These are phyloP conservation scores for Sporothrix mexicana DNA, from an alignment of 2,329 filamentous ascomycete genomes.

Conservation along the genomic window DNA sequence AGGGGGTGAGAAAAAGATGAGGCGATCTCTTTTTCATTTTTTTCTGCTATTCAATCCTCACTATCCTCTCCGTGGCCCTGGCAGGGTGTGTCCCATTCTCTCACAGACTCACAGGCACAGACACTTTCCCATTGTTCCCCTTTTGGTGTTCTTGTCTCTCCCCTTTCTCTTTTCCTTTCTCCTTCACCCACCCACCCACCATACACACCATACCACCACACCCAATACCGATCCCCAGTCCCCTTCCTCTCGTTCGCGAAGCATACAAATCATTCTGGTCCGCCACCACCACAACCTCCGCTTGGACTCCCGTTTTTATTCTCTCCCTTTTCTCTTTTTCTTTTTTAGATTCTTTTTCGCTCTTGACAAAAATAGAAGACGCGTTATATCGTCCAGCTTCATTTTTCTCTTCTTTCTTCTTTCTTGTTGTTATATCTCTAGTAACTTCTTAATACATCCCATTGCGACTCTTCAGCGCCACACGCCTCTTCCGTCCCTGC, in stretches of 20 bases:
- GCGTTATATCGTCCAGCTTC: neutral
- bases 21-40: slow-evolving; percentile 23
- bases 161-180: neutral
- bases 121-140: slow-evolving; percentile 23
- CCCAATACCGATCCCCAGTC: neutral
- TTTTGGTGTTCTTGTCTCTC: neutral
- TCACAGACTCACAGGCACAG: slow-evolving; percentile 12
- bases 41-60: neutral
- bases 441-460: neutral
- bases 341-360: neutral
- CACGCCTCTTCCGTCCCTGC: neutral
- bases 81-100: neutral
- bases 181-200: slow-evolving; percentile 13
- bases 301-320: slow-evolving; percentile 24
- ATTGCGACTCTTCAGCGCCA: neutral
- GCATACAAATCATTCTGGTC: slow-evolving; percentile 31
- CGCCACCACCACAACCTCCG: slow-evolving; percentile 19
- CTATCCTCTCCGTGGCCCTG: neutral
- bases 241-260: slow-evolving; percentile 9
- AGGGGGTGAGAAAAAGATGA: slow-evolving; percentile 29
- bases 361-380: slow-evolving; percentile 3
- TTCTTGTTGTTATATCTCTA: slow-evolving; percentile 18
- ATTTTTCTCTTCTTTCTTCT: neutral
- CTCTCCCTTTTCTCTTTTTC: neutral
- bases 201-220: neutral